Conservation (phyloP, 176 grass and related monocot species). For the Musa beccarii region DNA sequence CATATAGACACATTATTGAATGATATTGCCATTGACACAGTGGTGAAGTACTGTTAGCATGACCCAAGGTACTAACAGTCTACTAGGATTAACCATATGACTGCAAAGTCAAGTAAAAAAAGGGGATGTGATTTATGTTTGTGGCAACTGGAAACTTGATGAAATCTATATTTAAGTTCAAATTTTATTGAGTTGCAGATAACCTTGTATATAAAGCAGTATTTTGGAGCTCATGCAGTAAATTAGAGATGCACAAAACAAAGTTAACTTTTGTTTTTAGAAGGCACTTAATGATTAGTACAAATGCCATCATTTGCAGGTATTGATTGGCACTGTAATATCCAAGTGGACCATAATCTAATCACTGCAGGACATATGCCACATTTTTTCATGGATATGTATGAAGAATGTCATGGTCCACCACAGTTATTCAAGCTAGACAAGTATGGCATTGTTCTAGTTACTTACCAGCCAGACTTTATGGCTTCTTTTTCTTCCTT, state of each 20-base stretch:
- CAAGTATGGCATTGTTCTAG: conserved; percentile 43
- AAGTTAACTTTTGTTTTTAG: not conserved
- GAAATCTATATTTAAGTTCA: too few species aligned
- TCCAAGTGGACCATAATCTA: conserved; percentile 39
- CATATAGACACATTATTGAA: too few species aligned
- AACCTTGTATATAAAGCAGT: too few species aligned
- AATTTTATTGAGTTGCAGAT: too few species aligned
- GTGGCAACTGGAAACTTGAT: too few species aligned
- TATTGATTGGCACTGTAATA: conserved; percentile 51
- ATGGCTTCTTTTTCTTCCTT: not conserved
- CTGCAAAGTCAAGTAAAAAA: too few species aligned
- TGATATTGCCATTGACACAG: too few species aligned
- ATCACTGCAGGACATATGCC: conserved; percentile 60
- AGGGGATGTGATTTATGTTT: too few species aligned
- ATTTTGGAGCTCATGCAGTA: too few species aligned
- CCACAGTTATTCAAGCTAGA: conserved; percentile 88
- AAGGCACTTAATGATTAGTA: not conserved
- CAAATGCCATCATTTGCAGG: conserved; percentile 34
- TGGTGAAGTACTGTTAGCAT: too few species aligned
- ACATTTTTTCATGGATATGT: conserved; percentile 67
- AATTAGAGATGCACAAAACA: not conserved
- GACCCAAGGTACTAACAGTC: too few species aligned
- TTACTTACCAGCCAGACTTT: not conserved
- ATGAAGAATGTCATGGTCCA: conserved; percentile 66
- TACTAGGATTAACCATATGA: too few species aligned